phyloP scores from a whole-genome alignment of 768 basidiomycete genomes.

The Boletus bicolor region DNA sequence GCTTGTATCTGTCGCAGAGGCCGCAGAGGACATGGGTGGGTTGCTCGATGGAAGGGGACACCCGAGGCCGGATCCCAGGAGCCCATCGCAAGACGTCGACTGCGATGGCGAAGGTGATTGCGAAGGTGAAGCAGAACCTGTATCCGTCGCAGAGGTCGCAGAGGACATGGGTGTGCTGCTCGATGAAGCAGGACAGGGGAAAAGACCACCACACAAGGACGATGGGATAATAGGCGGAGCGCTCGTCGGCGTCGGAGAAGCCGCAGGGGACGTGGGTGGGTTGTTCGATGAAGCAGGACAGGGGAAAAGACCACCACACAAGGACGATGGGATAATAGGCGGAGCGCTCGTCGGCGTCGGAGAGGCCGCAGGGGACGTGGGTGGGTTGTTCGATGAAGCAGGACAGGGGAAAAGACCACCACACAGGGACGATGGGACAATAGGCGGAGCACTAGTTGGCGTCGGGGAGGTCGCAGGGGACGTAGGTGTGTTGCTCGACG shows the following conservation, averaged over 20 bases:
- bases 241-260: background rate
- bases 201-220: slow-evolving; percentile 8
- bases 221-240: background rate
- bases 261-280: background rate
- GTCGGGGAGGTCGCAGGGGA: background rate
- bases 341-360: background rate
- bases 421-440: background rate
- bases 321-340: background rate
- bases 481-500: background rate
- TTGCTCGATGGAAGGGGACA: background rate
- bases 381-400: background rate
- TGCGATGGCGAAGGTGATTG: background rate
- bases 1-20: background rate
- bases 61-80: background rate
- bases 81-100: slow-evolving; percentile 1
- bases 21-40: background rate
- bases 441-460: background rate
- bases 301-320: slow-evolving; percentile 5
- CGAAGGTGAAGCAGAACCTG: background rate
- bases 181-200: background rate
- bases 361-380: background rate
- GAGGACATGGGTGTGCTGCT: background rate
- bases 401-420: slow-evolving; percentile 1
- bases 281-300: background rate
- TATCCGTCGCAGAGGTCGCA: background rate